These are phyloP conservation scores for Colletotrichum orchidophilum DNA, from an alignment of 2,329 filamentous ascomycete genomes.

Conservation along the genomic window DNA sequence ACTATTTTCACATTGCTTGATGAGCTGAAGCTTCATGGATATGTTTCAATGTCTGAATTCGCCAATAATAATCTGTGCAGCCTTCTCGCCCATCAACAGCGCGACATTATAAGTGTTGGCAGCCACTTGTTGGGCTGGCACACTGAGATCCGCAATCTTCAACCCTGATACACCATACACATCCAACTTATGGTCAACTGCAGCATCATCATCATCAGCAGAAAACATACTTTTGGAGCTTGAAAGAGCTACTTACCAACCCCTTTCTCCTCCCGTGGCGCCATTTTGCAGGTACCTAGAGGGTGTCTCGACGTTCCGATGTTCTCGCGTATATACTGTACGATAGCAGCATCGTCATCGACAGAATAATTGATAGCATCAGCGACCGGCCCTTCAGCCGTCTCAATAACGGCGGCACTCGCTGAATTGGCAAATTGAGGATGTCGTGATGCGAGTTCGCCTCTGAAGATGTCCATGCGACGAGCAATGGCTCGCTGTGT, in stretches of 20 bases:
- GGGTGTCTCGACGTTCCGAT: constrained; percentile 56
- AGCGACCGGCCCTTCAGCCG: constrained; percentile 46
- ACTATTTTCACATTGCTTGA: neutral
- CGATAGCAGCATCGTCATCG: constrained; percentile 60
- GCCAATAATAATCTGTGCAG: constrained; percentile 50
- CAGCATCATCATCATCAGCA: neutral
- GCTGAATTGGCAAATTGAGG: constrained; percentile 54
- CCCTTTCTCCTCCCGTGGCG: constrained; percentile 47
- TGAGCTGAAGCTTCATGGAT: neutral
- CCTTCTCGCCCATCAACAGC: constrained; percentile 57
- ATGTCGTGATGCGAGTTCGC: constrained; percentile 53
- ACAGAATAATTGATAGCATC: constrained; percentile 55
- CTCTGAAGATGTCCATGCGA: constrained; percentile 62
- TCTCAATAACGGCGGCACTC: constrained; percentile 58
- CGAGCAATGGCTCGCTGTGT: constrained; percentile 68
- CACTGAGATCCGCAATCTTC: constrained; percentile 52
- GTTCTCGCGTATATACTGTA: constrained; percentile 52
- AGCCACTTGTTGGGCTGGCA: constrained; percentile 50
- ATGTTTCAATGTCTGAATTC: constrained; percentile 41
- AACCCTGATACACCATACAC: constrained; percentile 54
- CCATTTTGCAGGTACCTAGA: constrained; percentile 57
- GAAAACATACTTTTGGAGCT: neutral
- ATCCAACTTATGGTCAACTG: constrained; percentile 49
- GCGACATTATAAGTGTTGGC: constrained; percentile 61
- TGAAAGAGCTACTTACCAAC: constrained; percentile 38